phyloP scores from a whole-genome alignment of 768 basidiomycete species.

The Leccinum incarnatum region DNA sequence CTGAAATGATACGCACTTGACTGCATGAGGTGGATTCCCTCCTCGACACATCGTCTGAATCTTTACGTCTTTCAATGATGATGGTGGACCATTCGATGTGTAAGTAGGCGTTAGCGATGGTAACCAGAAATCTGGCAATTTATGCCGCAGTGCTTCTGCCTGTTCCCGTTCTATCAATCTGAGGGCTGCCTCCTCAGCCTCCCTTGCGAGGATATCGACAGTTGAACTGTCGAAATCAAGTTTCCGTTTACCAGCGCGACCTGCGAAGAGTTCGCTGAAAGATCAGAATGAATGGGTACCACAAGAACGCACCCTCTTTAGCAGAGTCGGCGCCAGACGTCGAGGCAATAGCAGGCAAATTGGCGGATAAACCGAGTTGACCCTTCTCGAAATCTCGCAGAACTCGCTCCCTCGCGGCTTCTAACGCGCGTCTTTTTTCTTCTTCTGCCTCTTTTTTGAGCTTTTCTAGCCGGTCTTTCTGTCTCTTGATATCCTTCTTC shows the following conservation, averaged over 20 bases:
- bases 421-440: conserved; percentile 65
- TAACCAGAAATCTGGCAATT: conserved; percentile 97
- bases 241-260: conserved; percentile 73
- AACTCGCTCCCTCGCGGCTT: conserved; percentile 84
- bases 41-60: conserved; percentile 88
- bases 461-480: conserved; percentile 74
- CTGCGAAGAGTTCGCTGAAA: conserved; percentile 30
- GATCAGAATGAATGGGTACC: background rate
- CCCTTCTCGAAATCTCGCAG: conserved; percentile 86
- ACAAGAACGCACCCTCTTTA: conserved; percentile 35
- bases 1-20: conserved; percentile 54
- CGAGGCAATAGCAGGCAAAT: conserved; percentile 31
- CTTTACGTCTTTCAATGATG: conserved; percentile 75
- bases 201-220: conserved; percentile 67
- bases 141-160: conserved; percentile 78
- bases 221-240: conserved; percentile 76
- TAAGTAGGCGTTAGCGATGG: conserved; percentile 88
- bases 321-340: conserved; percentile 36
- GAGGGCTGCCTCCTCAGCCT: conserved; percentile 88
- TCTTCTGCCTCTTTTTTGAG: conserved; percentile 78
- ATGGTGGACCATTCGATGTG: conserved; percentile 56
- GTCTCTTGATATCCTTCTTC: conserved; percentile 90
- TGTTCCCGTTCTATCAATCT: conserved; percentile 81
- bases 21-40: conserved; percentile 69
- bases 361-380: conserved; percentile 66